Evolutionary conservation across 768 basidiomycete genomes (phyloP).

Genomic region (Xanthoconium stramineum): DNA sequence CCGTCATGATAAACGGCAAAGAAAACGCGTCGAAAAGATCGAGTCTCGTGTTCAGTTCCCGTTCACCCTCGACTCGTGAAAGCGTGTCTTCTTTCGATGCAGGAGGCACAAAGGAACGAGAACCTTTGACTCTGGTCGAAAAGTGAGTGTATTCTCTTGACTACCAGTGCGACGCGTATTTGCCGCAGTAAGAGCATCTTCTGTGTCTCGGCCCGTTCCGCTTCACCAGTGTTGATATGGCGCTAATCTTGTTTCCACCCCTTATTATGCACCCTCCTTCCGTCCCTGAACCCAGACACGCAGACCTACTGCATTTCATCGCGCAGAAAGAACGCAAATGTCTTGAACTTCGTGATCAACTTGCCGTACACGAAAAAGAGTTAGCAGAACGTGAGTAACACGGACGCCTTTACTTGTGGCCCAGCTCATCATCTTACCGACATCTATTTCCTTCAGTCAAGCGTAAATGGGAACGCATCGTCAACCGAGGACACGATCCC

Average conservation of each 20-base stretch:
- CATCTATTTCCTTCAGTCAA: conserved; percentile 48
- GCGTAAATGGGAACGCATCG: conserved; percentile 80
- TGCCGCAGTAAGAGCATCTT: background rate
- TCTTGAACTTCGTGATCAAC: conserved; percentile 74
- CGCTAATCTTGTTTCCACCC: background rate
- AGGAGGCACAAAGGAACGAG: conserved; percentile 17
- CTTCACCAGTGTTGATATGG: background rate
- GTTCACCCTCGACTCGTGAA: conserved; percentile 16
- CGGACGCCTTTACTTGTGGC: background rate
- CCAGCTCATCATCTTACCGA: background rate
- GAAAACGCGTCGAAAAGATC: conserved; percentile 15
- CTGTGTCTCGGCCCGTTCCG: background rate
- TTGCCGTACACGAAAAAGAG: conserved; percentile 69
- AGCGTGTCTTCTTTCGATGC: conserved; percentile 17
- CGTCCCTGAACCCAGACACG: conserved; percentile 48
- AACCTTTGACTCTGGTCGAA: conserved; percentile 67
- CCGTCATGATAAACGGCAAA: conserved; percentile 3
- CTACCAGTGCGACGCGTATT: background rate
- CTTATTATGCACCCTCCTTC: background rate
- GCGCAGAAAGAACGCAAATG: conserved; percentile 86
- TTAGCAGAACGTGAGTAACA: conserved; percentile 52
- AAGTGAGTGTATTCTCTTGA: conserved; percentile 45
- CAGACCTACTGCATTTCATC: conserved; percentile 77
- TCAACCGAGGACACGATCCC: conserved; percentile 47
- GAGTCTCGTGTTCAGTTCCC: conserved; percentile 19